A percentile compares a stretch with the other conserved stretches of the same genome.
Evolutionary conservation across 2,329 filamentous ascomycete species (phyloP).

Genomic region (Trichoderma oligosporum): DNA sequence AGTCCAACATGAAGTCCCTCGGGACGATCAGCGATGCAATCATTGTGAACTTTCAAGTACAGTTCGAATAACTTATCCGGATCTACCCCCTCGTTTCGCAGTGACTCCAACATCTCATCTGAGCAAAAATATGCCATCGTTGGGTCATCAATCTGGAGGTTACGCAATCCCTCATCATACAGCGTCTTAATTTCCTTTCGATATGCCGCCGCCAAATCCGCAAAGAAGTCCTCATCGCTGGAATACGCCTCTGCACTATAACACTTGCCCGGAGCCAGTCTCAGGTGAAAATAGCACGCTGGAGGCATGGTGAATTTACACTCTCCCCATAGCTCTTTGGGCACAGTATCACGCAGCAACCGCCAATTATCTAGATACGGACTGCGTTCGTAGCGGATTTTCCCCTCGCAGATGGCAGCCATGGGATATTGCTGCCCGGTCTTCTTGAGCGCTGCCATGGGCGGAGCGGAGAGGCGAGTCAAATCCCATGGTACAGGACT

Average conservation of each 20-base stretch:
- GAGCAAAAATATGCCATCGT: conserved; percentile 65
- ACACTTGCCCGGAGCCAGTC: conserved; percentile 48
- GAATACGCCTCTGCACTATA: conserved; percentile 51
- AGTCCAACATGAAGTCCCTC: conserved; percentile 67
- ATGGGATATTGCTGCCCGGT: conserved; percentile 38
- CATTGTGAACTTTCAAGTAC: conserved; percentile 72
- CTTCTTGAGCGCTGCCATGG: conserved; percentile 39
- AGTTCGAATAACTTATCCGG: conserved; percentile 63
- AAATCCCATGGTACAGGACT: conserved; percentile 39
- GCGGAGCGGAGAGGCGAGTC: conserved; percentile 36
- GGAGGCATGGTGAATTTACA: conserved; percentile 66
- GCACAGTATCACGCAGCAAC: conserved; percentile 41
- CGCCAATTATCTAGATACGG: conserved; percentile 44
- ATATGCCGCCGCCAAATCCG: conserved; percentile 54
- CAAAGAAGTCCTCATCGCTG: conserved; percentile 54
- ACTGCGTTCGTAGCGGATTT: conserved; percentile 40
- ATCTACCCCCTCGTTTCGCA: conserved; percentile 53
- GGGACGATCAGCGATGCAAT: conserved; percentile 59
- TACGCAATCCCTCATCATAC: conserved; percentile 52
- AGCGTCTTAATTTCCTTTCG: conserved; percentile 51
- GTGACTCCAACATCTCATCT: conserved; percentile 60
- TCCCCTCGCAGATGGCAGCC: conserved; percentile 41
- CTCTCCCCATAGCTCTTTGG: conserved; percentile 56
- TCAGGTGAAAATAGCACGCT: conserved; percentile 63
- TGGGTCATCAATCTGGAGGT: conserved; percentile 61